Percentiles rank a stretch among this genome's conserved stretches.
These are phyloP conservation scores for Xylariomycetidae sp. DNA, from an alignment of 2,329 filamentous ascomycete species.

Conservation along the genomic window DNA sequence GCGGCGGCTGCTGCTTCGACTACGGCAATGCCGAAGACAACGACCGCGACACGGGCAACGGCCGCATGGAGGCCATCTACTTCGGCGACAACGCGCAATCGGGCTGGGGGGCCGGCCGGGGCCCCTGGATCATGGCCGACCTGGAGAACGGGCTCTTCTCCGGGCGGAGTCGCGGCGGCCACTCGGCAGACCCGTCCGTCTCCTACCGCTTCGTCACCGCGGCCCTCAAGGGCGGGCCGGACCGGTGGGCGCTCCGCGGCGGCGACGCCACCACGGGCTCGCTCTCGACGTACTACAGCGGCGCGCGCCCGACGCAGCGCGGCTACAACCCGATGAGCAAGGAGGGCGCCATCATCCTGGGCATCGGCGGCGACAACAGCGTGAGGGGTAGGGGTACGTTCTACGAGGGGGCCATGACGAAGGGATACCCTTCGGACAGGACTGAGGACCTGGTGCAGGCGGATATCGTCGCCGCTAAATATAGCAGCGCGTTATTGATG, in stretches of 20 bases:
- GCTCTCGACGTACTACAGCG: slow-evolving; percentile 56
- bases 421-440: slow-evolving; percentile 55
- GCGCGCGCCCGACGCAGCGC: slow-evolving; percentile 41
- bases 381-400: slow-evolving; percentile 56
- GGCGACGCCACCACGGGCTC: slow-evolving; percentile 49
- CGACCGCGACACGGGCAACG: slow-evolving; percentile 50
- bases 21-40: slow-evolving; percentile 54
- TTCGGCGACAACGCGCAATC: slow-evolving; percentile 51
- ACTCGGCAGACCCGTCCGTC: slow-evolving; percentile 48
- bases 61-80: slow-evolving; percentile 68
- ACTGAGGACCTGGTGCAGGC: slow-evolving; percentile 56
- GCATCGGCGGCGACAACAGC: slow-evolving; percentile 66
- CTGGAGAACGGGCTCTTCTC: slow-evolving; percentile 65
- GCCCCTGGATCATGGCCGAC: slow-evolving; percentile 67
- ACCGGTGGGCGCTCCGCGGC: slow-evolving; percentile 56
- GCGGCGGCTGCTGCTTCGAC: slow-evolving; percentile 52
- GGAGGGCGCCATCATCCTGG: slow-evolving; percentile 63
- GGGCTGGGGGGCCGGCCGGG: slow-evolving; percentile 52
- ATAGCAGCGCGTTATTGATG: slow-evolving; percentile 41
- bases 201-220: slow-evolving; percentile 53
- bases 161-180: slow-evolving; percentile 39
- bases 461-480: slow-evolving; percentile 56
- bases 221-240: slow-evolving; percentile 49
- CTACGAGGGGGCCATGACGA: slow-evolving; percentile 62
- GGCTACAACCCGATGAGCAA: slow-evolving; percentile 62